Evolutionary conservation across 2,329 filamentous ascomycete genomes (phyloP).

Genomic region (Pyrenophora teres): DNA sequence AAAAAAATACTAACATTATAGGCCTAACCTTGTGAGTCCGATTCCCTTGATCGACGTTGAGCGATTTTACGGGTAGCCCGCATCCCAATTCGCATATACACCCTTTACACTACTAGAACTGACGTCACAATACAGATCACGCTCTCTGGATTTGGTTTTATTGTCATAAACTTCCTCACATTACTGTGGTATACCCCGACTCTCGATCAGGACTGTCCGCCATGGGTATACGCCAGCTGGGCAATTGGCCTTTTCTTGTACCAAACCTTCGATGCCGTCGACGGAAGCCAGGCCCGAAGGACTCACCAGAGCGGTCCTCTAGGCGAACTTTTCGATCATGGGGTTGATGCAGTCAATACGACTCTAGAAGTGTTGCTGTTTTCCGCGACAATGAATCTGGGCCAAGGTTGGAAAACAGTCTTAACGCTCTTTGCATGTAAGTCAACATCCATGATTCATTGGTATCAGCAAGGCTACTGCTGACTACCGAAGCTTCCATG

Average conservation of each 20-base stretch:
- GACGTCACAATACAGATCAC: slow-evolving; percentile 66
- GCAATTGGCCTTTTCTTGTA: slow-evolving; percentile 89
- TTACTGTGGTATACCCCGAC: slow-evolving; percentile 96
- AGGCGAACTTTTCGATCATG: slow-evolving; percentile 96
- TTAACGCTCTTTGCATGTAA: slow-evolving; percentile 79
- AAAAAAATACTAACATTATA: slow-evolving; percentile 31
- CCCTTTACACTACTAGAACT: slow-evolving; percentile 7
- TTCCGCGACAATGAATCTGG: slow-evolving; percentile 88
- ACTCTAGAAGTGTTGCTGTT: slow-evolving; percentile 93
- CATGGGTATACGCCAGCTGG: slow-evolving; percentile 95
- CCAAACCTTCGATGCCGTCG: slow-evolving; percentile 97
- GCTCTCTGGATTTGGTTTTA: slow-evolving; percentile 85
- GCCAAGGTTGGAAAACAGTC: slow-evolving; percentile 88
- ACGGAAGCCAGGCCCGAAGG: slow-evolving; percentile 88
- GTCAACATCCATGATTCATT: neutral
- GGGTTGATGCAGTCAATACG: slow-evolving; percentile 94
- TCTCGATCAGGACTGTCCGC: slow-evolving; percentile 88
- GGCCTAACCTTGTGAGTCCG: slow-evolving; percentile 46
- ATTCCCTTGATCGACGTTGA: neutral
- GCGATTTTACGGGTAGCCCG: neutral
- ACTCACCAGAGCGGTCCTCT: slow-evolving; percentile 91
- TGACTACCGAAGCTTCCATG: slow-evolving; percentile 64
- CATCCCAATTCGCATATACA: neutral
- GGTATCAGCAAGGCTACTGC: neutral
- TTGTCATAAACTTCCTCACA: slow-evolving; percentile 86